Base-by-base conservation (phyloP, 768 basidiomycete species). In the Trametes maxima region DNA sequence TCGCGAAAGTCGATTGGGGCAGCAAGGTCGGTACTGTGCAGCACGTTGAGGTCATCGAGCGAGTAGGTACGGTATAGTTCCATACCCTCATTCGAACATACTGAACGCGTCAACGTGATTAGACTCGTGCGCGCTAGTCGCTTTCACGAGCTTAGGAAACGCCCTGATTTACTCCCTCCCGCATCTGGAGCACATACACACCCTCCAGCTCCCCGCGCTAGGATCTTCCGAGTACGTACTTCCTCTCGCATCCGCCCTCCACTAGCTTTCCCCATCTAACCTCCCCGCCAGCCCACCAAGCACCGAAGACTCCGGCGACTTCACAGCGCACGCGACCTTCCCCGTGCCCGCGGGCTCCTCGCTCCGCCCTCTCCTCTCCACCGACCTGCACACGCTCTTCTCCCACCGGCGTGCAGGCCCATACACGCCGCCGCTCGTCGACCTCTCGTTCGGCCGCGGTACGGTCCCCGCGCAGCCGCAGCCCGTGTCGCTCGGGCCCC, bases 1-100 rank as follows among this genome's bases (percentile, higher is more conserved):
- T 92, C 19, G 84, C 80, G 4, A 90, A 84, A 70, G 81, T 78
- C 1, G 89, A 93, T 19, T 87, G 90, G 85, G 76, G 77, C 19
- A 71, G 67, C 44, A 85, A 84, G 66, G 67, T 71, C 14, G 87
- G 86, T 10, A 71, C 72, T 7, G 81, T 87, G 12, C 74, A 80
- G 25, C 72, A 74, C 42, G 79, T 78, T 7, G 80, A 86, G 48
- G 77, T 89, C 16, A 77, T 93, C 3, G 83, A 84, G 55, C 83
- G 81, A 66, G 79, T 84, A 66, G 85, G 91, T 89, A 67, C n/a
- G n/a, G n/a, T 59, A 82, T 33, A 16, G 43, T 59, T 61, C 6
- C 33, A n/a, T 7, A 14, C 12, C 17, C 54, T 21, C 24, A 19
- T 3, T 21, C 13, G 28, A 35, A 36, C 25, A 8, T 10, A 80